A percentile compares a stretch with the other conserved stretches of the same genome.
These are phyloP conservation scores for Trametopsis cervina DNA, from an alignment of 768 basidiomycete genomes.

Conservation along the genomic window DNA sequence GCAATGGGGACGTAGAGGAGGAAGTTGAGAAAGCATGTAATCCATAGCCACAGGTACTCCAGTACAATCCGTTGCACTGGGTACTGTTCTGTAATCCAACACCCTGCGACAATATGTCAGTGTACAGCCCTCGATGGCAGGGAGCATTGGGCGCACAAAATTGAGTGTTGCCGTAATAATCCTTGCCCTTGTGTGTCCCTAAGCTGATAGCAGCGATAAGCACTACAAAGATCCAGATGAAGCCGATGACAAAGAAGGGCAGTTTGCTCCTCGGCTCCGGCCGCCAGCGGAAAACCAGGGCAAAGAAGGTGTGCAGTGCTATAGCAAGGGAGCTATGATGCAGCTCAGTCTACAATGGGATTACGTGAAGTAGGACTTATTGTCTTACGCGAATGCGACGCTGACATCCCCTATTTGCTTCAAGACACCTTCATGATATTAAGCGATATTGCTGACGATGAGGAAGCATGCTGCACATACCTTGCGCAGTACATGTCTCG, in stretches of 20 bases:
- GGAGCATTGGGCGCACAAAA: conserved; percentile 24
- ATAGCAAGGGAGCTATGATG: conserved; percentile 22
- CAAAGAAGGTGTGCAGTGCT: conserved; percentile 33
- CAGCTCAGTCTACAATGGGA: not conserved
- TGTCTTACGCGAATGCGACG: conserved; percentile 30
- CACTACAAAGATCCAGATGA: conserved; percentile 34
- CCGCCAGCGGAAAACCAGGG: conserved; percentile 29
- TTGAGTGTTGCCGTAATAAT: conserved; percentile 37
- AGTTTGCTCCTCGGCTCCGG: conserved; percentile 23
- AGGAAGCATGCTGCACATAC: conserved; percentile 12
- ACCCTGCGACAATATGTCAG: conserved; percentile 31
- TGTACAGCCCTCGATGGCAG: not conserved
- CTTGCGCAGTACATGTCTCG: conserved; percentile 29
- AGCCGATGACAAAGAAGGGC: conserved; percentile 25
- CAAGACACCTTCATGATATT: conserved; percentile 23
- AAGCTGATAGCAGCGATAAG: conserved; percentile 34
- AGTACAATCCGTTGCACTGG: conserved; percentile 34
- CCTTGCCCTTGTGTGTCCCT: conserved; percentile 26
- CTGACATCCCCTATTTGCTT: conserved; percentile 36
- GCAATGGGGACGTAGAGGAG: conserved; percentile 40
- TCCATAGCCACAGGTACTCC: conserved; percentile 50
- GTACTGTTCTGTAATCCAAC: conserved; percentile 38
- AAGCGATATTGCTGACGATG: not conserved
- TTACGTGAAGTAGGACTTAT: no score
- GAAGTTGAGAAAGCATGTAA: conserved; percentile 34